Base-by-base conservation (phyloP, 495 filamentous ascomycete species). In the Lasiosphaeria miniovina region DNA sequence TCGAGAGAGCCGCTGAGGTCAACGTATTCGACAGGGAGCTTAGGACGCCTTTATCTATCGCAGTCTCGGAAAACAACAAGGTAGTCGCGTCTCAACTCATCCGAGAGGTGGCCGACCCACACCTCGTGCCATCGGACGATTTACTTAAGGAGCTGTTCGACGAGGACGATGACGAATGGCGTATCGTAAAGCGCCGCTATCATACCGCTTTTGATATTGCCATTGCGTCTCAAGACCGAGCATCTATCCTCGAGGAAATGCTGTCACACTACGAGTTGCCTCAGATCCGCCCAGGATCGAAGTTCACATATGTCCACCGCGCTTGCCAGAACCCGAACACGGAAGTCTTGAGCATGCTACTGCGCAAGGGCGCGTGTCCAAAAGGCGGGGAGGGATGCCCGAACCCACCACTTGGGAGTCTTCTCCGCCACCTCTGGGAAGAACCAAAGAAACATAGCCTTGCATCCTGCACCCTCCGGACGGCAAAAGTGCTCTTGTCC, bases 1-100 rank as follows among this genome's bases (percentile, higher is more conserved):
- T 70, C 3, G 67, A 70, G 52, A 55, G 67, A 0, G 67, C 54
- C 5, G 67, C 67, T 49, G 65, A 70, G 24, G 62, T 67, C 6
- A 45, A 70, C 49, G 65, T 63, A 10, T 67, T 70, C 33, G 65
- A 70, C 51, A 17, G 49, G 14, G 64, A 70, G 36, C 55, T 70
- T 9, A 52, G 58, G 6, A 70, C 67, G 8, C 67, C 67, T 3
- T 51, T 70, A 34, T 60, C 61, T 32, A 62, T 69, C 32, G 66
- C 64, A 5, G 64, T 64, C 3, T 49, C 33, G 8, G 52, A 67
- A 32, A 65, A 70, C 56, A 52, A 49, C 46, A 10, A 34, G 6
- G 32, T n/a, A 43, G 52, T 65, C 15, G 62, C 60, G 1, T 55
- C 50, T 1, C 48, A 52, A 1, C 56, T 70, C 17, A 61, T 70